Base-by-base conservation (phyloP, 495 filamentous ascomycete genomes). In the Penicillium chermesinum region DNA sequence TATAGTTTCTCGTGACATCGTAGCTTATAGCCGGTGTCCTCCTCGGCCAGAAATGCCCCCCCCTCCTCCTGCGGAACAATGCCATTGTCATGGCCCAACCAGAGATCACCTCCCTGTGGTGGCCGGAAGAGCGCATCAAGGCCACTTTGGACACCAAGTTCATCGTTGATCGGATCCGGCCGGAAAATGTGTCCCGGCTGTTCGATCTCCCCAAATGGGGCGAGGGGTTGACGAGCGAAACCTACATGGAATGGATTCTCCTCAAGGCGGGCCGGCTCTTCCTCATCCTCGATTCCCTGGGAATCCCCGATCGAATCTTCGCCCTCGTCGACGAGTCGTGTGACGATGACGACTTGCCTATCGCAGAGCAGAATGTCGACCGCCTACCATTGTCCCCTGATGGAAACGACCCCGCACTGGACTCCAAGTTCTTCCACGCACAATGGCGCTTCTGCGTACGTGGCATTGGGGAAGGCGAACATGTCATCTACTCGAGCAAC, bases 211-310 rank as follows among this genome's bases (percentile, higher is more conserved):
- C 91, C 30, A 77, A 77, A 14, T 95, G 93, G 67, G 90, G 89
- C n/a, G 89, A 91, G 58, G 87, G 85, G 10, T 65, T 96, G 53
- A 96, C 90, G 1, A 87, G 89, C 57, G 84, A 88, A 53, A 94
- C 89, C 1, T 97, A 96, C 59, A 83, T 88, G 66, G 91, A 96
- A 54, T 94, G 88, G 87, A 94, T 97, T 49, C 72, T 94, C 41
- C 70, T 85, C 50, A 86, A 84, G 55, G 84, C 88, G 3, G 85
- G 79, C 52, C 79, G 83, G 46, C 77, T 95, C 44, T 97, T 95
- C 54, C 75, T 97, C 25, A 87, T 90, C 25, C 76, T 96, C 25
- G 74, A 82, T 34, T 85, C 91, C 47, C 73, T 95, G 41, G 88
- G 85, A 0, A 79, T 89, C 10, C 84, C 91, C 0, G 84, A 89